Evolutionary conservation across 208 protist genomes (phyloP), one percentile per base, ranked within the genome.

Genomic region (Blechomonas ayalai): DNA sequence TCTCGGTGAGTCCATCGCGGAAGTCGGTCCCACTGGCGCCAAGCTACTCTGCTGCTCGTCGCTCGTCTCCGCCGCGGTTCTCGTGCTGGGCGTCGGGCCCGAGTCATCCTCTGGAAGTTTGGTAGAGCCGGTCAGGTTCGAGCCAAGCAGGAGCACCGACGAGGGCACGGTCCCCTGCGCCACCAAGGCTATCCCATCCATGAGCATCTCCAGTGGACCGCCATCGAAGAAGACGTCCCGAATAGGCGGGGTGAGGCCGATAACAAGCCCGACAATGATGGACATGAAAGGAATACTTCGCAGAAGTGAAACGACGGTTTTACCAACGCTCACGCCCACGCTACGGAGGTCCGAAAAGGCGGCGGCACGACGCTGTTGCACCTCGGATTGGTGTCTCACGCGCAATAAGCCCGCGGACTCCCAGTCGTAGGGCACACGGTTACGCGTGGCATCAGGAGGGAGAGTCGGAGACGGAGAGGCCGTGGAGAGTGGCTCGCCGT

Each of bases 121-220:
- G 40, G 52, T 50, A 7, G 67, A 66, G 19, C 65, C 67, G 19
- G 64, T 59, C 1, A 92, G 62, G 52, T 83, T 85, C 2, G 69
- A 47, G 15, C 79, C 83, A 28, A 92, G 59, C 51, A 92, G 60
- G 45, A 92, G 61, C 52, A 92, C 55, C n/a, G 79, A 75, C 19
- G 67, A 40, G 13, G 83, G 83, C 27, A 92, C 78, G 20, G 61
- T 77, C 16, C 79, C 79, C 19, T 74, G 54, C 28, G 67, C 63
- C 1, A 92, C 38, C 3, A 88, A 47, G 19, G 41, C 46, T 16
- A 80, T 60, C 15, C 70, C 57, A 29, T 84, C 73, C 63, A 75
- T 83, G 16, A 88, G 10, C 36, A 77, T 72, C 52, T 65, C 62
- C 23, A 88, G 63, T 26, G 59, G 57, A 1, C 79, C 76, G 13